These are phyloP conservation scores for Suillus hirtellus DNA, from an alignment of 768 basidiomycete species.

Conservation along the genomic window DNA sequence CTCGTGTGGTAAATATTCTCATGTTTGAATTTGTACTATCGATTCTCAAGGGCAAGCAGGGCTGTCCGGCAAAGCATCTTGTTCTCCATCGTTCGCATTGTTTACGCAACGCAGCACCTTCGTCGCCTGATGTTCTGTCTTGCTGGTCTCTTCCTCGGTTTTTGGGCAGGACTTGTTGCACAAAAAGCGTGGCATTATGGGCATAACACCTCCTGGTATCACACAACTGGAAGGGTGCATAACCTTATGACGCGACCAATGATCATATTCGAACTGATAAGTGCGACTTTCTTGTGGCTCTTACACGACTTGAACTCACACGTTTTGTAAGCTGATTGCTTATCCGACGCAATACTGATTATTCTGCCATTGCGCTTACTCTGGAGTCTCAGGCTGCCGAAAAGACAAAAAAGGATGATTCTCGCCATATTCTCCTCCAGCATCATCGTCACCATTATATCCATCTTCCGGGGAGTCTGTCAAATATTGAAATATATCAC, in stretches of 20 bases:
- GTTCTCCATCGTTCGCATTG: slow-evolving; percentile 20
- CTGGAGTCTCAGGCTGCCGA: slow-evolving; percentile 12
- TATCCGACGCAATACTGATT: slow-evolving; percentile 8
- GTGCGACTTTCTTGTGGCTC: slow-evolving; percentile 3
- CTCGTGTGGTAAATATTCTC: slow-evolving; percentile 19
- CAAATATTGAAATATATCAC: background rate
- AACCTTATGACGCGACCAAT: background rate
- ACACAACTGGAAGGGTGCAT: background rate
- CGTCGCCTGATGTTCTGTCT: slow-evolving; percentile 13
- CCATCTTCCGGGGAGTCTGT: slow-evolving; percentile 7
- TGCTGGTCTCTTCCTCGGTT: slow-evolving; percentile 13
- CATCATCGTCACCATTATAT: background rate
- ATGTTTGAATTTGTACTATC: background rate
- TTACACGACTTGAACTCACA: background rate
- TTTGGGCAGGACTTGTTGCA: slow-evolving; percentile 11
- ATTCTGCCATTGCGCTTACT: slow-evolving; percentile 9
- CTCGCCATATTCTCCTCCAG: slow-evolving; percentile 7
- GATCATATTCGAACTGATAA: slow-evolving; percentile 3
- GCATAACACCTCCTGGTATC: slow-evolving; percentile 1
- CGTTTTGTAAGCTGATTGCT: background rate
- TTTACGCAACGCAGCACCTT: slow-evolving; percentile 17
- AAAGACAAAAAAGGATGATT: slow-evolving; percentile 12
- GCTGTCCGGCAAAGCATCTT: slow-evolving; percentile 24
- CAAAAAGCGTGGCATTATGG: slow-evolving; percentile 5
- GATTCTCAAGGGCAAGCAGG: slow-evolving; percentile 12